Evolutionary conservation across 352 stramenopile species (phyloP).

Genomic region (Globisporangium polare): DNA sequence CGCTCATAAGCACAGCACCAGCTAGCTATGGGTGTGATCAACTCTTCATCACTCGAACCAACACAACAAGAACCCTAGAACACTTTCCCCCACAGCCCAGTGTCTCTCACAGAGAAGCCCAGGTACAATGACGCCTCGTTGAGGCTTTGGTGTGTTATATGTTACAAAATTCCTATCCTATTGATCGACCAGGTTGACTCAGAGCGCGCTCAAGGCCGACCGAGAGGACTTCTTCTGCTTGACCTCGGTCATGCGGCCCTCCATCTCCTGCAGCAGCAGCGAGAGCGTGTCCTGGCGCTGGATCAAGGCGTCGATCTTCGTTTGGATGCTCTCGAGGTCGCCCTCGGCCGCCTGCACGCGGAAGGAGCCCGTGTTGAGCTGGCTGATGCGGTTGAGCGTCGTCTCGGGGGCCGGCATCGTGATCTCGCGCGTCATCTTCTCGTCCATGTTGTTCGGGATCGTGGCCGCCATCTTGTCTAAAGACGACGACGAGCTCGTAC

Average conservation of each 20-base stretch:
- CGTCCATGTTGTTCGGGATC: slow-evolving; percentile 33
- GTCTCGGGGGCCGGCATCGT: slow-evolving; percentile 36
- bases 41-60: not conserved
- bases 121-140: not conserved
- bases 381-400: slow-evolving; percentile 65
- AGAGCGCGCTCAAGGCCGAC: slow-evolving; percentile 4
- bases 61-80: not conserved
- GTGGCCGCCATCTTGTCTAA: slow-evolving; percentile 58
- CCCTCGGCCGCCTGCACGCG: slow-evolving; percentile 60
- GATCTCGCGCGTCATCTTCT: slow-evolving; percentile 49
- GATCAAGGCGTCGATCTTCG: slow-evolving; percentile 51
- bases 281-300: slow-evolving; percentile 52
- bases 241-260: slow-evolving; percentile 21
- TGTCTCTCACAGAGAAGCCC: not conserved
- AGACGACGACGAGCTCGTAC: slow-evolving; percentile 26
- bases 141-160: not conserved
- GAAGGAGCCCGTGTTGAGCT: slow-evolving; percentile 87
- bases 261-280: slow-evolving; percentile 41
- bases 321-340: slow-evolving; percentile 75
- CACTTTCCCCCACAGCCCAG: not conserved
- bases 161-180: not conserved
- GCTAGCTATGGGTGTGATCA: not conserved
- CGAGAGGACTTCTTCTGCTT: slow-evolving; percentile 6
- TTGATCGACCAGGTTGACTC: not conserved
- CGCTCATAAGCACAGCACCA: slow-evolving; percentile 3